Conservation (phyloP, 495 filamentous ascomycete genomes). For the Wilcoxina mikolae region DNA sequence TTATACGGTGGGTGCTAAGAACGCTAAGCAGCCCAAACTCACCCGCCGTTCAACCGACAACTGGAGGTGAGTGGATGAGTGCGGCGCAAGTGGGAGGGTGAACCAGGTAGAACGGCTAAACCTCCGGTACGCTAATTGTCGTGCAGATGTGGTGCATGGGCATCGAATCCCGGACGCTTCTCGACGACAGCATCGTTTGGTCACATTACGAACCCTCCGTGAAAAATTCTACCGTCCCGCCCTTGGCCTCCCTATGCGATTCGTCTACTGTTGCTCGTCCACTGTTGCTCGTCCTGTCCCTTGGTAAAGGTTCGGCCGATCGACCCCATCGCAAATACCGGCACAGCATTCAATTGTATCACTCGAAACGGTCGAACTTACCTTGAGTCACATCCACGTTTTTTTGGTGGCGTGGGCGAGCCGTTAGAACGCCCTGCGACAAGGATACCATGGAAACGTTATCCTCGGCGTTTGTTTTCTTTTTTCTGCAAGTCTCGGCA, state of each 20-base stretch:
- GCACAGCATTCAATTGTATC: neutral
- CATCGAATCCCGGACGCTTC: slow-evolving; percentile 23
- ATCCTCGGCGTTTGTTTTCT: neutral
- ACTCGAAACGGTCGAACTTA: neutral
- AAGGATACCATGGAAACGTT: neutral
- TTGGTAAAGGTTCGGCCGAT: neutral
- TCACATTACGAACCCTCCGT: neutral
- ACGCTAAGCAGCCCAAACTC: too few species aligned
- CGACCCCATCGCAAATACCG: neutral
- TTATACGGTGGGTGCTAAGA: too few species aligned
- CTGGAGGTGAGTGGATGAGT: too few species aligned
- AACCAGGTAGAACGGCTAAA: slow-evolving; percentile 30
- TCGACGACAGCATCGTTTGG: neutral
- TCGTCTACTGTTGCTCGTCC: neutral
- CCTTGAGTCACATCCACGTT: slow-evolving; percentile 27
- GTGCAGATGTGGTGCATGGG: slow-evolving; percentile 16
- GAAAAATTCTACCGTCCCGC: neutral
- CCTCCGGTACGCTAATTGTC: slow-evolving; percentile 27
- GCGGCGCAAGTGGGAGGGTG: too few species aligned
- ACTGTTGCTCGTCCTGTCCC: neutral
- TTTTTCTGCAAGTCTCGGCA: neutral
- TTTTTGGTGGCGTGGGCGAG: slow-evolving; percentile 14
- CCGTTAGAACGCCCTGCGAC: neutral
- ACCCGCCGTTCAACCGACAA: too few species aligned
- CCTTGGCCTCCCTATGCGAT: neutral